Conservation (phyloP, 1,139 yeast species). For the Debaryomyces singareniensis region DNA sequence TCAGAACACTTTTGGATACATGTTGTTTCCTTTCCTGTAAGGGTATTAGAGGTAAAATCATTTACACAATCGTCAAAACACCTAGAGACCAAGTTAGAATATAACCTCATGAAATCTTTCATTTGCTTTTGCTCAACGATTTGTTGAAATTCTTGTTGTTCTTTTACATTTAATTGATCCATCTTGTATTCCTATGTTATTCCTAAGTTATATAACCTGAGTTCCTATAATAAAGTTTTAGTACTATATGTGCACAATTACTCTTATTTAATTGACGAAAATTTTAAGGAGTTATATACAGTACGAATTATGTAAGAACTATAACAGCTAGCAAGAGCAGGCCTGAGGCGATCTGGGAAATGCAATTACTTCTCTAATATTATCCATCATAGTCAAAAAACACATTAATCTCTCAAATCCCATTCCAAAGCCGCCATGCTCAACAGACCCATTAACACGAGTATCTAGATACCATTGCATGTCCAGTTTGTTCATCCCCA, state of each 20-base stretch:
- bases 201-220: too few species aligned
- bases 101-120: constrained; percentile 96
- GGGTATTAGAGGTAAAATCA: constrained; percentile 88
- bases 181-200: constrained; percentile 19
- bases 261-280: not conserved
- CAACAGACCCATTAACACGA: constrained; percentile 73
- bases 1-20: constrained; percentile 93
- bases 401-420: constrained; percentile 85
- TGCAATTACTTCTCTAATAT: constrained; percentile 79
- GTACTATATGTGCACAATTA: constrained; percentile 2
- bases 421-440: constrained; percentile 97
- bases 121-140: constrained; percentile 95
- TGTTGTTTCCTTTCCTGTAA: constrained; percentile 75
- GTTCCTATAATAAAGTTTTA: too few species aligned
- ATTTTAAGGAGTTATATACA: not conserved
- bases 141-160: constrained; percentile 94
- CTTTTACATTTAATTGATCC: constrained; percentile 84
- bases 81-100: constrained; percentile 91
- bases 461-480: constrained; percentile 77
- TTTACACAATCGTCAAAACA: constrained; percentile 97
- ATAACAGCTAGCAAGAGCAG: constrained; percentile 23
- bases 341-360: constrained; percentile 52
- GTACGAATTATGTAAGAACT: constrained; percentile 3
- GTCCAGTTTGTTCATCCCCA: constrained; percentile 52
- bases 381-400: constrained; percentile 66